A percentile compares a stretch with the other conserved stretches of the same genome.
Conservation (phyloP, 108 stramenopile genomes). For the Hondaea fermentalgiana region DNA sequence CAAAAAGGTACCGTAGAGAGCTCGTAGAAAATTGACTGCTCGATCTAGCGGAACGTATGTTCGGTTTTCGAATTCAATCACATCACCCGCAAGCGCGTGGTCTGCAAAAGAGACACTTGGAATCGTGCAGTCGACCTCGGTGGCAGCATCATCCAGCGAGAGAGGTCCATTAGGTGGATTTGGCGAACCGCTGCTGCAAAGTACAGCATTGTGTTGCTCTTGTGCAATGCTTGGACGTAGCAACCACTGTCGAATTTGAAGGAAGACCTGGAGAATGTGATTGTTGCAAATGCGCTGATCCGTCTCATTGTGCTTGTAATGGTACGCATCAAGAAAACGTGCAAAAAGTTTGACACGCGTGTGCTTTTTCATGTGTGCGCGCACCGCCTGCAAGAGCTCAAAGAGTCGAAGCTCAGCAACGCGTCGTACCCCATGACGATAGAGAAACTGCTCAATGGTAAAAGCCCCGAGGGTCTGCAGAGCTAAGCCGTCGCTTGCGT, state of each 20-base stretch:
- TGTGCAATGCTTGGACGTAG: background rate
- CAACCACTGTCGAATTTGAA: background rate
- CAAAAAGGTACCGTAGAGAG: background rate
- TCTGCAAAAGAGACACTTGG: background rate
- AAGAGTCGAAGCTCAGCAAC: background rate
- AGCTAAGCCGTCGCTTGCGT: background rate
- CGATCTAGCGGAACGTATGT: background rate
- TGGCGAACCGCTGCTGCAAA: background rate
- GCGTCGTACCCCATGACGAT: background rate
- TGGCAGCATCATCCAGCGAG: background rate
- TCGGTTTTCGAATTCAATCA: background rate
- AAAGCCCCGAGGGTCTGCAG: background rate
- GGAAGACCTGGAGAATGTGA: background rate
- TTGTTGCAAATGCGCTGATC: background rate
- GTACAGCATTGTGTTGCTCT: background rate
- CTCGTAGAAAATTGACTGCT: background rate
- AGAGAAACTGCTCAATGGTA: background rate
- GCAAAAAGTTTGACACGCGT: background rate
- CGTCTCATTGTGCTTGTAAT: background rate
- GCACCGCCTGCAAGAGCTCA: background rate
- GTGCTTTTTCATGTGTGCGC: constrained; percentile 8
- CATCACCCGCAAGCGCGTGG: background rate
- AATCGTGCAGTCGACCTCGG: background rate
- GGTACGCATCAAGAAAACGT: background rate
- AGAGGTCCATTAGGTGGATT: no score